Percentiles rank a stretch among this genome's conserved stretches.
These are phyloP conservation scores for Picochlorum sp. DNA, from an alignment of 139 green algal genomes.

Conservation along the genomic window DNA sequence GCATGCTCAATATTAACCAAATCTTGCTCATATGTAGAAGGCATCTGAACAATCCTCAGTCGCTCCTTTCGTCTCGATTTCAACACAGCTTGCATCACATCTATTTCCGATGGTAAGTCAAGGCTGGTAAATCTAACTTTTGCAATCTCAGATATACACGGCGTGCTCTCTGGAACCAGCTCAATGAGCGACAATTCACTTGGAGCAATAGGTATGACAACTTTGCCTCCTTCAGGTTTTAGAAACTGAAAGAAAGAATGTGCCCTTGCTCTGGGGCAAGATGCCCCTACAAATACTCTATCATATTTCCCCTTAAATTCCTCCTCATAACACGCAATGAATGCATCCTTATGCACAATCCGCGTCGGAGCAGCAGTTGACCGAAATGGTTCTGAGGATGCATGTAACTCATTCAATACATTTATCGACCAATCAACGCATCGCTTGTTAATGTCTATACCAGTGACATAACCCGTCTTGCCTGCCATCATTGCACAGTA, in stretches of 20 bases:
- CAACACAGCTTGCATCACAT: slow-evolving; percentile 40
- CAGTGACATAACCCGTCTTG: slow-evolving; percentile 23
- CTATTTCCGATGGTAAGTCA: slow-evolving; percentile 46
- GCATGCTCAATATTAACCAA: slow-evolving; percentile 9
- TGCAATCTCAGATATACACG: slow-evolving; percentile 26
- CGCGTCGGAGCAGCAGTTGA: slow-evolving; percentile 12
- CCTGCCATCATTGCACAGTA: slow-evolving; percentile 40
- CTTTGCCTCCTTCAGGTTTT: slow-evolving; percentile 20
- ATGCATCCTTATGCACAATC: slow-evolving; percentile 48
- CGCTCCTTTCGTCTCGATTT: slow-evolving; percentile 17
- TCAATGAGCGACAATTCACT: slow-evolving; percentile 36
- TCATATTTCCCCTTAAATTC: slow-evolving; percentile 37
- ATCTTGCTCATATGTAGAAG: slow-evolving; percentile 44
- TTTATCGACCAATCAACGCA: slow-evolving; percentile 23
- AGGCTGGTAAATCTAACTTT: slow-evolving; percentile 54
- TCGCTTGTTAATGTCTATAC: slow-evolving; percentile 36
- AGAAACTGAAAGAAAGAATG: slow-evolving; percentile 20
- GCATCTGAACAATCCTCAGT: slow-evolving; percentile 10
- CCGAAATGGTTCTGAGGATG: slow-evolving; percentile 1
- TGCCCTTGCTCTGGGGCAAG: slow-evolving; percentile 32
- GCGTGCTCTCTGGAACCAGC: neutral
- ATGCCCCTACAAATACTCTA: slow-evolving; percentile 51
- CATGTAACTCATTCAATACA: slow-evolving; percentile 28
- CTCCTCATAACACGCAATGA: slow-evolving; percentile 27
- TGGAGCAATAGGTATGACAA: slow-evolving; percentile 36